Base-by-base conservation (phyloP, 257 asterid species). In the Solanum ossicruentum region DNA sequence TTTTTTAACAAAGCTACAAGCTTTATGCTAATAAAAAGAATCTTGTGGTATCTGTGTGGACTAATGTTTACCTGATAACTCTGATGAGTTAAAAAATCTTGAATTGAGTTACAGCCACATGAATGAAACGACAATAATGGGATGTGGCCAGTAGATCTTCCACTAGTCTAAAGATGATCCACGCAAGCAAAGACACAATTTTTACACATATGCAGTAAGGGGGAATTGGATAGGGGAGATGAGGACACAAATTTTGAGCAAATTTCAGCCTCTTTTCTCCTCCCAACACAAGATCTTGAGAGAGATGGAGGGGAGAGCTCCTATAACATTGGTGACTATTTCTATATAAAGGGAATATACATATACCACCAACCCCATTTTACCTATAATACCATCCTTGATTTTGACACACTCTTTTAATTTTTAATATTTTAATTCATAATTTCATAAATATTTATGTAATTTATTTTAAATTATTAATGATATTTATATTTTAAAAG, bases 181-280 rank as follows among this genome's bases (percentile, higher is more conserved):
- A 36, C 41, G 41, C 41, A 36, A 36, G 41, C 41, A 36, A 36
- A 36, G 61, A 75, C 11, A 21, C 39, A 43, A 21, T 1, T 72
- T 72, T 45, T 3, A 18, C 41, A 21, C 70, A 66, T 21, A 28
- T 47, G 28, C 10, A 65, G 10, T 16, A 36, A 6, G 23, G 36
- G 1, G 1, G 9, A 78, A 15, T 4, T 26, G 17, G 82, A 78
- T 78, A 78, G 82, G 3, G 47, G 17, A 52, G 43, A 51, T 78
- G 82, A 78, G 82, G 82, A 52, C 82, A 52, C 82, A 78, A 78
- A 78, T 78, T 23, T 52, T 26, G 65, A 26, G 65, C 47, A 1
- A 52, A 78, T 78, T 78, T 78, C 2, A 52, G 82, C 82, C 82
- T 8, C 82, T 77, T 77, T 45, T 49, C 61, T 75, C 43, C 45